Conservation (phyloP, 2,329 filamentous ascomycete species). For the Stenocarpella maydis region DNA sequence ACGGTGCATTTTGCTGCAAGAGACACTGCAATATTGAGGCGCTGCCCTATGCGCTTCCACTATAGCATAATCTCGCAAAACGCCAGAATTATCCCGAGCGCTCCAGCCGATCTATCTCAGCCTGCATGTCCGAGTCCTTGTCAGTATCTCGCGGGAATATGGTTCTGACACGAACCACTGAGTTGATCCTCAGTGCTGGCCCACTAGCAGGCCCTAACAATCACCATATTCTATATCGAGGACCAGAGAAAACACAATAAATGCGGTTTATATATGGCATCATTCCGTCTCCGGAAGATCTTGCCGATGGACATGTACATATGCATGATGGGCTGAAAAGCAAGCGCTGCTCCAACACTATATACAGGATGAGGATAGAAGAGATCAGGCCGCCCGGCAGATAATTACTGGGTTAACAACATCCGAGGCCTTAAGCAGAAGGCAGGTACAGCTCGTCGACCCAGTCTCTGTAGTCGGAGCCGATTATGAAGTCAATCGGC, state of each 20-base stretch:
- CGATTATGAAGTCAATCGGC: conserved; percentile 45
- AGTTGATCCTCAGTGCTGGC: no score
- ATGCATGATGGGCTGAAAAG: background rate
- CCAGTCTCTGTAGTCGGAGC: conserved; percentile 17
- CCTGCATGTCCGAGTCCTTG: no score
- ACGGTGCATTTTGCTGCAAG: background rate
- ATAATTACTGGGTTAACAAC: background rate
- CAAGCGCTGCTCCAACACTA: no score
- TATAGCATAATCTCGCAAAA: background rate
- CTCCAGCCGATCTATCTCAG: no score
- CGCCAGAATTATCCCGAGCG: no score
- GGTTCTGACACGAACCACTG: no score
- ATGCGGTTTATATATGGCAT: no score
- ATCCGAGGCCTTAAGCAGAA: background rate
- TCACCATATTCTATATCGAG: no score
- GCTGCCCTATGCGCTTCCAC: background rate
- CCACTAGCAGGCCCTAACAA: no score
- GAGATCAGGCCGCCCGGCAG: background rate
- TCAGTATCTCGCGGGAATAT: no score
- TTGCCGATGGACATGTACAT: background rate
- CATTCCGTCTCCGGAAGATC: no score
- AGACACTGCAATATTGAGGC: background rate
- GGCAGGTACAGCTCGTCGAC: conserved; percentile 18
- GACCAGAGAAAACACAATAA: no score
- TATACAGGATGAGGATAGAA: conserved; percentile 18